A percentile compares a stretch with the other conserved stretches of the same genome.
These are phyloP conservation scores for Cladophialophora bantiana DNA, from an alignment of 2,329 filamentous ascomycete genomes.

Conservation along the genomic window DNA sequence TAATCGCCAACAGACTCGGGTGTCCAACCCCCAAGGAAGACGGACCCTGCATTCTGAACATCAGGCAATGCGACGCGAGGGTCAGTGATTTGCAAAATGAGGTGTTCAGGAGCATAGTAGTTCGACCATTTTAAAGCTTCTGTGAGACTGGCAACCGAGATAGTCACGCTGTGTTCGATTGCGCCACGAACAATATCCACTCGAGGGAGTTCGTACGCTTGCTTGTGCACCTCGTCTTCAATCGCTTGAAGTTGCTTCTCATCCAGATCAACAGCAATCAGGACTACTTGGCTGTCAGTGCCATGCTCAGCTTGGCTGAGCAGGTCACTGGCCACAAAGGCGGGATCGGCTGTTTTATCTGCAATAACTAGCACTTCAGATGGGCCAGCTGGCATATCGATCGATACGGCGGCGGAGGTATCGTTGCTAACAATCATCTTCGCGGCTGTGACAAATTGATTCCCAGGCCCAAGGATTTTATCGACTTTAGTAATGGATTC, in stretches of 20 bases:
- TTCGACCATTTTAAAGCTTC: slow-evolving; percentile 87
- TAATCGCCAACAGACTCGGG: slow-evolving; percentile 98
- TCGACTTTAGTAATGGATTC: slow-evolving; percentile 95
- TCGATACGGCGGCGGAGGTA: slow-evolving; percentile 91
- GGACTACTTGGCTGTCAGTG: slow-evolving; percentile 91
- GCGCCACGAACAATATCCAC: slow-evolving; percentile 92
- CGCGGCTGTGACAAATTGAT: slow-evolving; percentile 97
- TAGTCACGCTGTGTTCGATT: slow-evolving; percentile 89
- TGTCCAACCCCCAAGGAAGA: slow-evolving; percentile 96
- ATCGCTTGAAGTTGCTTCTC: slow-evolving; percentile 79
- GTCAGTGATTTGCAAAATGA: slow-evolving; percentile 87
- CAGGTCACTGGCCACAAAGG: slow-evolving; percentile 93
- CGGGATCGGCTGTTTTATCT: slow-evolving; percentile 84
- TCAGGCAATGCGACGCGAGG: slow-evolving; percentile 75
- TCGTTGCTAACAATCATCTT: slow-evolving; percentile 99
- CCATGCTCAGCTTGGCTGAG: slow-evolving; percentile 97
- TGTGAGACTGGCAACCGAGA: slow-evolving; percentile 73
- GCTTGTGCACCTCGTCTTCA: slow-evolving; percentile 86
- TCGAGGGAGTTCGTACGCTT: slow-evolving; percentile 84
- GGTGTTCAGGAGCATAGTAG: slow-evolving; percentile 91
- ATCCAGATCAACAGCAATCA: slow-evolving; percentile 81
- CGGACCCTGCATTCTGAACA: slow-evolving; percentile 92
- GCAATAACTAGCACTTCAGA: slow-evolving; percentile 97
- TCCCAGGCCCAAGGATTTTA: slow-evolving; percentile 97
- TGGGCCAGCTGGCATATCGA: slow-evolving; percentile 97